phyloP scores from a whole-genome alignment of 2,329 filamentous ascomycete genomes.

The Penicillium sp. region DNA sequence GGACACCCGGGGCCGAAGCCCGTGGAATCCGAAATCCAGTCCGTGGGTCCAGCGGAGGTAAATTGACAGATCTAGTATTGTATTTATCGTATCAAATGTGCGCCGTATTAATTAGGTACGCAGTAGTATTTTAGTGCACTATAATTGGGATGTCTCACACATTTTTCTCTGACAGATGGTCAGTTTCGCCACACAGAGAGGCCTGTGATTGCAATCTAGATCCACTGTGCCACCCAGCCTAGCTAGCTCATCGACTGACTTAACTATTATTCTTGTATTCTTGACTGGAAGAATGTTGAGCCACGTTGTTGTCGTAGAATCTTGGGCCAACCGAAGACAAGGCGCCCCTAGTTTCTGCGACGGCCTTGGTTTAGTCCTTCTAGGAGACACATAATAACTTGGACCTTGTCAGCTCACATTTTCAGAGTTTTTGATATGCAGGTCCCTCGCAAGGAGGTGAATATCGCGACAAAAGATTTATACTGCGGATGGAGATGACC shows the following conservation, averaged over 20 bases:
- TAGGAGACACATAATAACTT: too few species aligned
- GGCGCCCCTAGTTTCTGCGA: constrained; percentile 7
- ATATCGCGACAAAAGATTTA: neutral
- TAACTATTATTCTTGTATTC: too few species aligned
- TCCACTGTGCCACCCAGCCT: constrained; percentile 4
- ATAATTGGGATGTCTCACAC: constrained; percentile 14
- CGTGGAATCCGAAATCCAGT: neutral
- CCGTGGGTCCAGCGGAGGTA: neutral
- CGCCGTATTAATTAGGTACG: too few species aligned
- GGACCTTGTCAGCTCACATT: neutral
- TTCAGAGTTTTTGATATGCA: constrained; percentile 5
- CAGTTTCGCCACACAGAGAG: constrained; percentile 3
- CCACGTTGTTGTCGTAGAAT: neutral
- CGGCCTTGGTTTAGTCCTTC: neutral
- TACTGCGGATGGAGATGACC: constrained; percentile 1
- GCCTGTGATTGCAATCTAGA: neutral
- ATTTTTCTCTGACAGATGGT: constrained; percentile 4
- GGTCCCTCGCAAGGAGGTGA: constrained; percentile 1
- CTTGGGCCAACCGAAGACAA: neutral
- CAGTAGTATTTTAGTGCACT: neutral
- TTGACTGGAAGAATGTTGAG: constrained; percentile 1
- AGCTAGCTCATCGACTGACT: neutral
- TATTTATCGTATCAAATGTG: constrained; percentile 1
- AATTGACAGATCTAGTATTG: constrained; percentile 2
- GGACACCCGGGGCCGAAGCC: constrained; percentile 1